A percentile compares a stretch with the other conserved stretches of the same genome.
Conservation (phyloP, 2,329 filamentous ascomycete species). For the Alternaria sp. region DNA sequence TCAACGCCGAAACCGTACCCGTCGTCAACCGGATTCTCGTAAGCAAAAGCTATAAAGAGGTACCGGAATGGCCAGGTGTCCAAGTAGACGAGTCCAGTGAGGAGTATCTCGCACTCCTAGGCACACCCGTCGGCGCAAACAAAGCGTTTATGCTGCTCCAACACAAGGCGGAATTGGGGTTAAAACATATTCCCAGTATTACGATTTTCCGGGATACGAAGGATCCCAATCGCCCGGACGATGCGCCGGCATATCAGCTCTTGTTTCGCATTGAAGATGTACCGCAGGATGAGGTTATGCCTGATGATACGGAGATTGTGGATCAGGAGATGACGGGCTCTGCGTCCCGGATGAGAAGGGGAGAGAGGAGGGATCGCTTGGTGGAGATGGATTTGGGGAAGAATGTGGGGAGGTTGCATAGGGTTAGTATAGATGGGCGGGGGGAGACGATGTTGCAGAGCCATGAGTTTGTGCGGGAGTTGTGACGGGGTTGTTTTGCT, state of each 20-base stretch:
- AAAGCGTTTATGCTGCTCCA: constrained; percentile 7
- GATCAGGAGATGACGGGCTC: not conserved
- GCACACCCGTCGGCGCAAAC: constrained; percentile 10
- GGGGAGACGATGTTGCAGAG: not conserved
- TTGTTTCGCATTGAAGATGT: not conserved
- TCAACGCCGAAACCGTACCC: not conserved
- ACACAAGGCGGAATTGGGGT: constrained; percentile 12
- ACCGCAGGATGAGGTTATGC: not conserved
- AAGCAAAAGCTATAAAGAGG: not conserved
- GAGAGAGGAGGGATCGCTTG: not conserved
- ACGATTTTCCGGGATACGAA: constrained; percentile 6
- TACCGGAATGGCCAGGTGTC: constrained; percentile 21
- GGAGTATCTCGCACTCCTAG: constrained; percentile 14
- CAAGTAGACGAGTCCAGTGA: constrained; percentile 4
- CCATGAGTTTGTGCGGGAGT: not conserved
- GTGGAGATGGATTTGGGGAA: not conserved
- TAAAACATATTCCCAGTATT: constrained; percentile 1
- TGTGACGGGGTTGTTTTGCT: not conserved
- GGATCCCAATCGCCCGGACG: not conserved
- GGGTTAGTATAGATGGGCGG: not conserved
- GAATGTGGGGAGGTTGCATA: not conserved
- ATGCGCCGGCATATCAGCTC: not conserved
- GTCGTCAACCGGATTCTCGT: not conserved
- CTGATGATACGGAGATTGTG: not conserved
- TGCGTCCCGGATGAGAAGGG: not conserved